These are phyloP conservation scores for Melanomma pulvis-pyrius DNA, from an alignment of 495 filamentous ascomycete species.

Conservation along the genomic window DNA sequence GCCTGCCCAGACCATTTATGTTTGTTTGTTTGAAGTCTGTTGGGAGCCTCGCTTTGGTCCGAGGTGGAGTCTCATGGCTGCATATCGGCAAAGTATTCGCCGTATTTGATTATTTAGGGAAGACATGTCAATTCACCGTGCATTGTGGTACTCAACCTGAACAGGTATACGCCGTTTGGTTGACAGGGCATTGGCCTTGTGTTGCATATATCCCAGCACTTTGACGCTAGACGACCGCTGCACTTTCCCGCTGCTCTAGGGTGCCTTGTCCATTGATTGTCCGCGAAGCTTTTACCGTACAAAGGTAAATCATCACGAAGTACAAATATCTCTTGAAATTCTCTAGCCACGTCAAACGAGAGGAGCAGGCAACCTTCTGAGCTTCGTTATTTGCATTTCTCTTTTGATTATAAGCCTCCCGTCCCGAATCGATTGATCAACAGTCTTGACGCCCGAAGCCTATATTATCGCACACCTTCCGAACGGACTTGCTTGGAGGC, in stretches of 20 bases:
- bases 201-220: no score
- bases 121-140: no score
- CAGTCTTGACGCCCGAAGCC: constrained; percentile 21
- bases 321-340: not conserved
- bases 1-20: not conserved
- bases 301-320: not conserved
- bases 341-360: not conserved
- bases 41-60: not conserved
- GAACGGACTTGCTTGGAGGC: constrained; percentile 2
- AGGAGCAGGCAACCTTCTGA: not conserved
- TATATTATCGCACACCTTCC: constrained; percentile 3
- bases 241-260: not conserved
- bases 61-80: not conserved
- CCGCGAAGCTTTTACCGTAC: not conserved
- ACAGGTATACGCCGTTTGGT: not conserved
- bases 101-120: no score
- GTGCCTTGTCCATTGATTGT: not conserved
- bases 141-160: not conserved
- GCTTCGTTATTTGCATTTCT: not conserved
- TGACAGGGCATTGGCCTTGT: not conserved
- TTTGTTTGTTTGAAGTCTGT: not conserved
- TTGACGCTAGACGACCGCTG: no score
- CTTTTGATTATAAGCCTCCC: not conserved
- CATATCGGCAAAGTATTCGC: not conserved
- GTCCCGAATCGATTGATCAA: not conserved